Conservation (phyloP, 2,329 filamentous ascomycete species). For the Fusarium lyarnte region DNA sequence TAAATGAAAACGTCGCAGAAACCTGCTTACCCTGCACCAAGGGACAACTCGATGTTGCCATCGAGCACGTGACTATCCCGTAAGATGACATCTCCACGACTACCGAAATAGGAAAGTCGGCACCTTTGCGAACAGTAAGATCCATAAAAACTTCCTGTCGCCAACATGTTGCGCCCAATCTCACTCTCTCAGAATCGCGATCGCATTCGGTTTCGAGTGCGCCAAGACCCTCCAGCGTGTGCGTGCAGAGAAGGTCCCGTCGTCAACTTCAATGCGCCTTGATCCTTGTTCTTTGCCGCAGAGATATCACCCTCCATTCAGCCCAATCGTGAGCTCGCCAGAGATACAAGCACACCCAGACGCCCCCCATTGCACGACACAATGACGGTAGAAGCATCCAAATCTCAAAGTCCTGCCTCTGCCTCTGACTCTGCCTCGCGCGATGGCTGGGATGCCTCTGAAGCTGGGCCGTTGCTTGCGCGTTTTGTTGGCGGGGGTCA, state of each 20-base stretch:
- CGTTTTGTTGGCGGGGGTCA: slow-evolving; percentile 32
- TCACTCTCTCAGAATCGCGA: neutral
- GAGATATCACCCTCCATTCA: neutral
- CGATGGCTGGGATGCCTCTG: slow-evolving; percentile 19
- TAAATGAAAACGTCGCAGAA: neutral
- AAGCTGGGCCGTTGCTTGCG: slow-evolving; percentile 38
- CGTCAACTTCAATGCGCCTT: neutral
- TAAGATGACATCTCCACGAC: neutral
- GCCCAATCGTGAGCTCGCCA: neutral
- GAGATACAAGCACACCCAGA: neutral
- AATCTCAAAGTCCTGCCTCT: slow-evolving; percentile 13
- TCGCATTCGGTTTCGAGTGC: neutral
- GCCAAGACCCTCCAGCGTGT: neutral
- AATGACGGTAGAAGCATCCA: slow-evolving; percentile 19
- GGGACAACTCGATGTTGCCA: too few species aligned
- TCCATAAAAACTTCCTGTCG: slow-evolving; percentile 30
- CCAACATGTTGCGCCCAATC: neutral
- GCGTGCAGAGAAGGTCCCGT: neutral
- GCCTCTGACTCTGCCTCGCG: neutral
- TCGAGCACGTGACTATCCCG: neutral
- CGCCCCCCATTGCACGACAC: neutral
- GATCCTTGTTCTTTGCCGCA: neutral
- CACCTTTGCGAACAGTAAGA: neutral
- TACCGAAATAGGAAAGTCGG: slow-evolving; percentile 20
- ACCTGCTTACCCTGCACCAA: slow-evolving; percentile 20